Evolutionary conservation across 805 yeast genomes (phyloP), one percentile per base, ranked within the genome.

Genomic region (Wickerhamiella azyma): DNA sequence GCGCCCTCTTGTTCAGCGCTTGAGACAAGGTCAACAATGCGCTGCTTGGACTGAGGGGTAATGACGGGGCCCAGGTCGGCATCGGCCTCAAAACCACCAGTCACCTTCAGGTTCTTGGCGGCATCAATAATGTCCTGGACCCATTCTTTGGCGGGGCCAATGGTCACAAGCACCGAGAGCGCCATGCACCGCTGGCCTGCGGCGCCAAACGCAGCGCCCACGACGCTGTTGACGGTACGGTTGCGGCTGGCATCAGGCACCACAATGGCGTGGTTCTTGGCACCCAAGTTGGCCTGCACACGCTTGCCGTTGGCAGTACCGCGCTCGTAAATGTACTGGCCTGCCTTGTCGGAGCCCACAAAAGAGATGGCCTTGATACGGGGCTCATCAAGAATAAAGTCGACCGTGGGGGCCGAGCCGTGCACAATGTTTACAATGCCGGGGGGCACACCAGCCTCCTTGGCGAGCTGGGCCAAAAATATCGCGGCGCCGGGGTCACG

Each of bases 181-280:
- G 85, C 83, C 82, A 81, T 77, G 65, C 89, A 81, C 59, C 86
- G 75, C 69, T 81, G 89, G 51, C 88, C 89, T 16, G 88, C 86
- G 43, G 88, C 86, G 28, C 88, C 85, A 62, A 81, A 81, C 19
- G 85, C 83, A 45, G 88, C 85, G 42, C 85, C 81, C 48, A 70
- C 77, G 41, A 81, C 66, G 46, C 82, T 79, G 58, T 75, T 77
- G 54, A 81, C 65, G 41, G 82, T 73, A 51, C 75, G 75, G 50
- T 66, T 63, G 61, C 76, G 74, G 64, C 78, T 74, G 40, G 85
- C 85, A 56, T 81, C 88, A 14, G 86, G 85, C 51, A 79, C 66
- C 14, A 81, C 75, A 46, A 81, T 71, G 57, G 81, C 72, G 62
- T 81, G 89, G 69, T 81, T 81, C 66, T 81, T 81, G 39, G 88